A percentile compares a stretch with the other conserved stretches of the same genome.
phyloP scores from a whole-genome alignment of 225 moss, liverwort and hornwort genomes.

The Sphagnum contortum region DNA sequence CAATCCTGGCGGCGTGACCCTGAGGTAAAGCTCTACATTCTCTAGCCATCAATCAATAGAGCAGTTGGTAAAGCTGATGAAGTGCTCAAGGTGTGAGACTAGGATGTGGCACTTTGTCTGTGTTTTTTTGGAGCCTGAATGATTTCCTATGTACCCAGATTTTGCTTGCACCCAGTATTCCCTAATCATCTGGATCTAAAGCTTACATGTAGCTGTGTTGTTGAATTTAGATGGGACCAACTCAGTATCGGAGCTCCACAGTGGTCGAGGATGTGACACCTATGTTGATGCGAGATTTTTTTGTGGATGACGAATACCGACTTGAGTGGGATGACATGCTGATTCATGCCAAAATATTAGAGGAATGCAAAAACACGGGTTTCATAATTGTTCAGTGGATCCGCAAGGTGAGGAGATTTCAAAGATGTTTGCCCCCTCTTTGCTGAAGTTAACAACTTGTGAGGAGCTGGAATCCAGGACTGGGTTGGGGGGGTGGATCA shows the following conservation, averaged over 20 bases:
- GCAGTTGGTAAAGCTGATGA: too few species aligned
- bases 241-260: slow-evolving; percentile 70
- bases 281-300: slow-evolving; percentile 69
- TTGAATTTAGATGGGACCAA: slow-evolving; percentile 45
- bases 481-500: too few species aligned
- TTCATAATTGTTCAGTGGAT: slow-evolving; percentile 82
- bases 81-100: too few species aligned
- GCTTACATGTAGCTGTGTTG: background rate
- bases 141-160: too few species aligned
- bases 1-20: slow-evolving; percentile 91
- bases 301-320: slow-evolving; percentile 92
- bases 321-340: slow-evolving; percentile 90
- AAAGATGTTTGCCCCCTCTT: too few species aligned
- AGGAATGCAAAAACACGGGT: slow-evolving; percentile 58
- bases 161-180: too few species aligned
- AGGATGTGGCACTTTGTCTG: too few species aligned
- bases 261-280: slow-evolving; percentile 59
- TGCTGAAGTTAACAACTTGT: too few species aligned
- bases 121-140: too few species aligned
- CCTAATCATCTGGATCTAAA: too few species aligned
- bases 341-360: slow-evolving; percentile 47
- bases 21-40: slow-evolving; percentile 24
- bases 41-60: too few species aligned
- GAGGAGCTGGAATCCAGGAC: too few species aligned
- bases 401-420: slow-evolving; percentile 47